Evolutionary conservation across 2,329 filamentous ascomycete species (phyloP).

Genomic region (Coniochaeta hoffmannii): DNA sequence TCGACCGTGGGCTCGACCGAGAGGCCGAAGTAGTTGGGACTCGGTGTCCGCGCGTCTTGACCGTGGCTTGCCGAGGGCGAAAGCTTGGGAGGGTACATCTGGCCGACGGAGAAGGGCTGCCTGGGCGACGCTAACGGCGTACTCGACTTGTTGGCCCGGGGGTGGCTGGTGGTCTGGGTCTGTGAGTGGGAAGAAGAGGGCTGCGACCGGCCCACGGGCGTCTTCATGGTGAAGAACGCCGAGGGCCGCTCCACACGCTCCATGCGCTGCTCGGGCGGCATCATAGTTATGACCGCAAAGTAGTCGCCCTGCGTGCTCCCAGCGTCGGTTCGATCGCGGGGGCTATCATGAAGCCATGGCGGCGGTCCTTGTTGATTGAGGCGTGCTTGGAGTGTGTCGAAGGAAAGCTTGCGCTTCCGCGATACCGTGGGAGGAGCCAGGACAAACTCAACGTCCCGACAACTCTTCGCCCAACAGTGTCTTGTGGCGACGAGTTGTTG

Average conservation of each 20-base stretch:
- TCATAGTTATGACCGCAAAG: slow-evolving; percentile 7
- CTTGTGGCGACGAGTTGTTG: not conserved
- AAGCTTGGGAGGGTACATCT: slow-evolving; percentile 43
- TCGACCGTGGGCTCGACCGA: slow-evolving; percentile 55
- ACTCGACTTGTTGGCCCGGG: slow-evolving; percentile 31
- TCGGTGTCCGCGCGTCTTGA: slow-evolving; percentile 42
- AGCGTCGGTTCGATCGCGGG: not conserved
- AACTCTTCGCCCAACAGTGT: not conserved
- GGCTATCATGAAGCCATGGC: not conserved
- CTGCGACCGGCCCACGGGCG: slow-evolving; percentile 29
- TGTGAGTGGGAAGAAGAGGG: slow-evolving; percentile 28
- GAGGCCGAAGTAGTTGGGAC: slow-evolving; percentile 85
- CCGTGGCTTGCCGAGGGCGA: slow-evolving; percentile 26
- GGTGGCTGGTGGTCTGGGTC: slow-evolving; percentile 4
- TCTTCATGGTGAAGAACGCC: slow-evolving; percentile 39
- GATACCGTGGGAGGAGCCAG: slow-evolving; percentile 1
- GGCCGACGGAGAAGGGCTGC: slow-evolving; percentile 45
- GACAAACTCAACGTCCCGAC: not conserved
- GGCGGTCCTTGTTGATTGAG: not conserved
- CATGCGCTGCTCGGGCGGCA: slow-evolving; percentile 18
- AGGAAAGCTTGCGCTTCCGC: slow-evolving; percentile 3
- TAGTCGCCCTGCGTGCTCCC: not conserved
- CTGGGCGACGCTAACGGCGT: slow-evolving; percentile 48
- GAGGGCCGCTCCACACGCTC: not conserved
- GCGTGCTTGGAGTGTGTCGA: not conserved